Percentiles rank a stretch among this genome's conserved stretches.
Conservation (phyloP, 768 basidiomycete species). For the Sporobolomyces roseus region DNA sequence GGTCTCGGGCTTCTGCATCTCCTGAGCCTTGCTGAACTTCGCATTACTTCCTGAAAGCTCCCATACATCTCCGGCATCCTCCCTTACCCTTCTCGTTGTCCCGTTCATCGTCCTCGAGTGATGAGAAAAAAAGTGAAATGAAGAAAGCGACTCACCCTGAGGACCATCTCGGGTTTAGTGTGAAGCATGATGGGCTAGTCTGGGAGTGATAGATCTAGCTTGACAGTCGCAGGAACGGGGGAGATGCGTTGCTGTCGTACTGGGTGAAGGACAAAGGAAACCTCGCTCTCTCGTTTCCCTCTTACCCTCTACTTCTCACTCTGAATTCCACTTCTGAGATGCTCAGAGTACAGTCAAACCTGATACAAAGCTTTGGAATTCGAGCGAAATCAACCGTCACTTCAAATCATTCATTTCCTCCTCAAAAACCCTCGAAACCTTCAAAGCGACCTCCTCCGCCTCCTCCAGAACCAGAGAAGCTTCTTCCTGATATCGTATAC, state of each 20-base stretch:
- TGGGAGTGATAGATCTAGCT: background rate
- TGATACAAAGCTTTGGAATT: no score
- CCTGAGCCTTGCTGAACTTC: background rate
- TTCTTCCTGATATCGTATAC: constrained; percentile 11
- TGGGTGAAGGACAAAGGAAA: background rate
- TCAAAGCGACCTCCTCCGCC: background rate
- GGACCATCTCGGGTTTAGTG: constrained; percentile 36
- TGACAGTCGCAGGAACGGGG: constrained; percentile 1
- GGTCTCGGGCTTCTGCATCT: background rate
- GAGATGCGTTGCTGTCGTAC: background rate
- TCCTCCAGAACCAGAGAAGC: background rate
- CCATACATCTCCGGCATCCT: no score
- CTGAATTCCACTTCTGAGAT: background rate
- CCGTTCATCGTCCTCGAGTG: background rate
- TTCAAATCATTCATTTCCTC: no score
- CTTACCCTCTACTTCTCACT: background rate
- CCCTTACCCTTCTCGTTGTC: background rate
- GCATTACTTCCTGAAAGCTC: background rate
- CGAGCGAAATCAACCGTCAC: no score
- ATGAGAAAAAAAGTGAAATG: background rate
- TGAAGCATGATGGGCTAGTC: constrained; percentile 20
- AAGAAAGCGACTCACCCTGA: constrained; percentile 19
- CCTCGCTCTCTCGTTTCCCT: background rate
- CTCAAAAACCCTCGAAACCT: no score
- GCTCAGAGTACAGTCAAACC: background rate